Evolutionary conservation across 164 flowering plant species (phyloP), one percentile per base, ranked within the genome.

Genomic region (Echeveria elegans): DNA sequence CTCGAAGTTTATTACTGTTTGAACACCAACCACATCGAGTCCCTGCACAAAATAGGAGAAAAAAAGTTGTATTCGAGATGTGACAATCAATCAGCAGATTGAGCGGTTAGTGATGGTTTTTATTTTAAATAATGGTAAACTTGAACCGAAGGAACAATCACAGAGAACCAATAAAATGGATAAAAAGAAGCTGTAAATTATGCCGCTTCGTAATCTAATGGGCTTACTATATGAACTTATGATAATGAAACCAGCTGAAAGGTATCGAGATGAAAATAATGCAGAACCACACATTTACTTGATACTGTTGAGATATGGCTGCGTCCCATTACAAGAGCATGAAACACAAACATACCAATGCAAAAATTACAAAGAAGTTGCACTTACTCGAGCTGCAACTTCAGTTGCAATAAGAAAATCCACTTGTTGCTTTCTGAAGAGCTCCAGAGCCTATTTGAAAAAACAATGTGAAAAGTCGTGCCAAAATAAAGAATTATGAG

Each of bases 381-480:
- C 67, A 40, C 98, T 85, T 64, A 88, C 98, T 72, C 97, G 93
- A 78, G 99, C 96, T 77, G 96, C 93, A 76, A 94, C 90, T 77
- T 94, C 96, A 43, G 99, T 91, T 28, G 97, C 96, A 79, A 94
- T 85, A 63, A 94, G 75, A 76, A 89, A 94, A 72, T 91, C 96
- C 72, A 86, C 99, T 77, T 88, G 71, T 71, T 94, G 93, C 80
- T 82, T 91, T 77, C 90, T 83, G 78, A 91, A 94, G 56, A 83
- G 75, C 66, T 94, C 99, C 82, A 94, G 74, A 61, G 99, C 89
- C 98, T 92, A 29, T 1, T 10, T 26, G 16, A 9, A 56, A 56
- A 5, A 16, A 15, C 19, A 28, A 9, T 26, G 16, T 9, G 19
- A 26, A 53, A 26, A n/a, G n/a, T n/a, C n/a, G n/a, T n/a, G n/a